Conservation (phyloP, 257 asterid species). For the Solanum neorickii region DNA sequence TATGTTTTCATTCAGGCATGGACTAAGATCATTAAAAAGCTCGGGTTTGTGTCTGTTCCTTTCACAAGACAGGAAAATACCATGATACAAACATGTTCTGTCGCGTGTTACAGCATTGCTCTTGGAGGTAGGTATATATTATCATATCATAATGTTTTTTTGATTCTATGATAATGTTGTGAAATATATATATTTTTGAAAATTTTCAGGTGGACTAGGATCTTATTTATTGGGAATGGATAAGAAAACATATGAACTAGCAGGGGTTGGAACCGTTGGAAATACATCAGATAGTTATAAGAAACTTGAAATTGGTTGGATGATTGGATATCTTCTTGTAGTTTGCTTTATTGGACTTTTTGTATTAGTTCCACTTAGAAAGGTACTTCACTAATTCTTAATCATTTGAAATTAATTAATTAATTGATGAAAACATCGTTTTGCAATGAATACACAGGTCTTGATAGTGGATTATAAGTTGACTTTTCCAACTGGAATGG, state of each 20-base stretch:
- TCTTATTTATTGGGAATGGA: constrained; percentile 66
- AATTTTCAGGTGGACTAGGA: constrained; percentile 74
- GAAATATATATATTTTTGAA: too few species aligned
- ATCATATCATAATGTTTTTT: not conserved
- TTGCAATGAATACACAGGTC: constrained; percentile 26
- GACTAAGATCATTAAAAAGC: constrained; percentile 35
- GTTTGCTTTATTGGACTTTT: constrained; percentile 79
- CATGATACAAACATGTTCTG: constrained; percentile 85
- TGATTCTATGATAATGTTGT: not conserved
- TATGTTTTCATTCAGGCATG: constrained; percentile 45
- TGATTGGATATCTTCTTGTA: constrained; percentile 50
- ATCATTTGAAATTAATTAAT: not conserved
- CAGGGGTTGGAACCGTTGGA: constrained; percentile 51
- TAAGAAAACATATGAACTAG: constrained; percentile 56
- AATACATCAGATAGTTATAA: constrained; percentile 54
- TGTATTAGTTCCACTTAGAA: constrained; percentile 80
- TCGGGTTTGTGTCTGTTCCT: constrained; percentile 44
- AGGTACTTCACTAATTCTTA: constrained; percentile 21
- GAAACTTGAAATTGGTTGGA: constrained; percentile 84
- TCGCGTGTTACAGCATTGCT: constrained; percentile 81
- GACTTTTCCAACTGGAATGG: constrained; percentile 90
- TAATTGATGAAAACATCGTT: not conserved
- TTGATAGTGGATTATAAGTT: constrained; percentile 80
- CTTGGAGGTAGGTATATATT: constrained; percentile 39
- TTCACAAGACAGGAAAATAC: constrained; percentile 86